A percentile compares a stretch with the other conserved stretches of the same genome.
These are phyloP conservation scores for Chaetothyriales sp. DNA, from an alignment of 2,329 filamentous ascomycete genomes.

Conservation along the genomic window DNA sequence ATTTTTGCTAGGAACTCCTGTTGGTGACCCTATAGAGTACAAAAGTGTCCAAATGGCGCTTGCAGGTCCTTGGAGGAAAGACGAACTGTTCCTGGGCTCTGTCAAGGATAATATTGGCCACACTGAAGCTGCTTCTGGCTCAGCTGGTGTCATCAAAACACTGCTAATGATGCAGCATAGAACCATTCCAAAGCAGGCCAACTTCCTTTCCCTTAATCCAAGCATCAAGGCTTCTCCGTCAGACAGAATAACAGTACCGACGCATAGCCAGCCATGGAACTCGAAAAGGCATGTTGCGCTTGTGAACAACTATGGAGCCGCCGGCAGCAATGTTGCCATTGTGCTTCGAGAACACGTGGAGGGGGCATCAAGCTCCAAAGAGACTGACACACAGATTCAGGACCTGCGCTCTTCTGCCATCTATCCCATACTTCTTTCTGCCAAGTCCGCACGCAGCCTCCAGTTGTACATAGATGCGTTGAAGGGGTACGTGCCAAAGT, in stretches of 20 bases:
- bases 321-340: constrained; percentile 23
- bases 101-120: constrained; percentile 19
- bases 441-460: neutral
- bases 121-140: constrained; percentile 18
- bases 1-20: neutral
- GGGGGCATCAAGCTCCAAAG: neutral
- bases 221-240: neutral
- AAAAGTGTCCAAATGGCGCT: constrained; percentile 1
- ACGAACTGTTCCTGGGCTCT: constrained; percentile 9
- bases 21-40: constrained; percentile 4
- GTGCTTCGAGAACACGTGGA: constrained; percentile 1
- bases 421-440: neutral
- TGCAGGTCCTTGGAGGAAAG: constrained; percentile 1
- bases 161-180: neutral
- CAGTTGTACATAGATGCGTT: neutral
- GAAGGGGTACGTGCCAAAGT: neutral
- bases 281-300: constrained; percentile 9
- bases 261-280: constrained; percentile 9
- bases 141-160: constrained; percentile 14
- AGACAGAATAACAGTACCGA: neutral
- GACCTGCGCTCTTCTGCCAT: neutral
- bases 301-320: constrained; percentile 26
- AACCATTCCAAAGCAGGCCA: neutral
- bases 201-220: neutral
- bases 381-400: neutral